Base-by-base conservation (phyloP, 768 basidiomycete genomes). In the Lactarius pseudohatsudake region DNA sequence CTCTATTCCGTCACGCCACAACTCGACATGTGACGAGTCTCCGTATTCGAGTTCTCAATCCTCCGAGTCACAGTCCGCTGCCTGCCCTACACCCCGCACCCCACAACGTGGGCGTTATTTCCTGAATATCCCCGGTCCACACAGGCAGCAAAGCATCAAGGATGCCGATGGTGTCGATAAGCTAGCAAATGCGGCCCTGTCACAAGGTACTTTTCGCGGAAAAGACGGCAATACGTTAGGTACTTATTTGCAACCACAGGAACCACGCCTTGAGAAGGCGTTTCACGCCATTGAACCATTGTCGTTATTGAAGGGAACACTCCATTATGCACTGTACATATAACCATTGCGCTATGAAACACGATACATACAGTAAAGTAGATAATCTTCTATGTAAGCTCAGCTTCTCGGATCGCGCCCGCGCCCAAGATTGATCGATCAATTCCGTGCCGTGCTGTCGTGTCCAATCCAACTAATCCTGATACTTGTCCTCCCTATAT, bases 111-210 rank as follows among this genome's bases (percentile, higher is more conserved):
- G 30, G 2, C 16, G 28, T 3, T 55, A 66, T 22, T 66, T 66
- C 16, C 57, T 66, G 5, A 26, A 18, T 22, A 66, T 66, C 36
- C 65, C 65, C 7, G 38, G 61, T 4, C 38, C 18, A 20, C 26
- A 38, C 0, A 30, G 61, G 38, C 65, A 41, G 20, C 60, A 50
- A 2, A 61, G 47, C 11, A 66, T 66, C 47, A 66, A 66, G 41
- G 57, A 66, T 36, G 65, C 65, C 9, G 65, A 66, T 20, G 58
- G 34, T 9, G 50, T 66, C 32, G 65, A 66, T 34, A 66, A 54
- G 8, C 11, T 62, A 32, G 65, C 65, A 15, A 66, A 43, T n/a
- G 61, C 61, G 15, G 61, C 61, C 36, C 36, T 22, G 20, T 30
- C 50, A 40, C 50, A 53, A 53, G 50, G 50, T 53, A 53, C 13